Evolutionary conservation across 495 filamentous ascomycete species (phyloP), one percentile per base, ranked within the genome.

Genomic region (Aspergillus conjunctus): DNA sequence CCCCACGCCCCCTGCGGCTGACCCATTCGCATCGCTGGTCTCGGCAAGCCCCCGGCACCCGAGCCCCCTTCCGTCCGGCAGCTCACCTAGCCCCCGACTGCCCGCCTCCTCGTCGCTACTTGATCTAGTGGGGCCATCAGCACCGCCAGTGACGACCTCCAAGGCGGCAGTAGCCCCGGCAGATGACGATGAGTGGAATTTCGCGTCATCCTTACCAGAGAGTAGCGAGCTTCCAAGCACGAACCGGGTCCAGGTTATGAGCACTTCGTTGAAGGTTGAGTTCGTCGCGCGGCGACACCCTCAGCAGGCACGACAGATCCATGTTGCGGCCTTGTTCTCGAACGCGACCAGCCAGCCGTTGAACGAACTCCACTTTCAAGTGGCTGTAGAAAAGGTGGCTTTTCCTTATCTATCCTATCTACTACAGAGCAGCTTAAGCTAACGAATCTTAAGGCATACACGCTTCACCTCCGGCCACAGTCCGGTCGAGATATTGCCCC

Each of bases 321-420:
- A 83, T 20, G 79, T 91, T 33, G 75, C 80, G 39, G 87, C 84
- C 26, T 71, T 75, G 9, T 96, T 97, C 67, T 92, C 90, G 15
- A 98, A 96, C 66, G 86, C 83, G 54, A 88, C 87, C 3, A 78
- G 81, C 22, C 83, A 88, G 63, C 80, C 83, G 0, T 82, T 98
- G 41, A 80, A 83, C 1, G 91, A 95, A 49, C 77, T 98, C 41
- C 91, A 92, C 49, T 96, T 97, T 69, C 90, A 95, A 71, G 81
- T 93, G 55, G 94, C 94, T 4, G 93, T 97, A 8, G 93, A 93
- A 37, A 97, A 92, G 85, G 94, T 96, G 77, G 65, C 77, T 66
- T 15, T 26, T 30, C 7, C 34, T 11, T 44, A 10, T 32, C 3
- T 51, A 11, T 17, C 33, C 33, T 44, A 14, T 7, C 10, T 20